Evolutionary conservation across 495 filamentous ascomycete species (phyloP), one percentile per base, ranked within the genome.

Genomic region (Penicillium nucicola): DNA sequence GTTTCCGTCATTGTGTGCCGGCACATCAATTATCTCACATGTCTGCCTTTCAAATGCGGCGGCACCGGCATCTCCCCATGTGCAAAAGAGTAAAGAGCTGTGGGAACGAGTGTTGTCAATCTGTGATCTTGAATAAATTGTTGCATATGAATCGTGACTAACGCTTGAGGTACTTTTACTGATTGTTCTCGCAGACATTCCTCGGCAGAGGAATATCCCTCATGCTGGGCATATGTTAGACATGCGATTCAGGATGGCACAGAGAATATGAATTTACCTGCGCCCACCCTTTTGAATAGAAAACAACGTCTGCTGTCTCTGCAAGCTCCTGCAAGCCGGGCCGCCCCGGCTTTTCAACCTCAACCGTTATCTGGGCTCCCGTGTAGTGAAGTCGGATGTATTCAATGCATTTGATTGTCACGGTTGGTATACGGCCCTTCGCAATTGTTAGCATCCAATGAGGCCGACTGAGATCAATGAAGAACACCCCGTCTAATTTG

Each of bases 211-310:
- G 53, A 46, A 61, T 81, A 79, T 55, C 76, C 72, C 41, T 72
- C 66, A 33, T 54, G 65, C 80, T 82, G 20, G 7, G 7, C n/a
- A 30, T 1, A 1, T 23, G 19, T 48, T 39, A 48, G 36, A 34
- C 0, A 5, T 14, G 7, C 7, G 15, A 23, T 1, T 12, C 5
- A 23, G 17, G 18, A 15, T 5, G 7, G 1, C 13, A 32, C n/a
- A 13, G 15, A 2, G 0, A 38, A 20, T 39, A 38, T 14, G 13
- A 9, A 34, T 71, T 64, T 66, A 85, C 84, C 64, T 81, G 77
- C 50, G 86, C 85, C 85, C 86, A 88, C 49, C 70, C 76, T 53
- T 77, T 81, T 5, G 85, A 86, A 65, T 85, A 89, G 64, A 89
- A 87, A 14, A 88, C 79, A 12, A 84, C 76, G 59, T 89, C 80